phyloP scores from a whole-genome alignment of 2,329 filamentous ascomycete species.

The Diaporthe caulivora region DNA sequence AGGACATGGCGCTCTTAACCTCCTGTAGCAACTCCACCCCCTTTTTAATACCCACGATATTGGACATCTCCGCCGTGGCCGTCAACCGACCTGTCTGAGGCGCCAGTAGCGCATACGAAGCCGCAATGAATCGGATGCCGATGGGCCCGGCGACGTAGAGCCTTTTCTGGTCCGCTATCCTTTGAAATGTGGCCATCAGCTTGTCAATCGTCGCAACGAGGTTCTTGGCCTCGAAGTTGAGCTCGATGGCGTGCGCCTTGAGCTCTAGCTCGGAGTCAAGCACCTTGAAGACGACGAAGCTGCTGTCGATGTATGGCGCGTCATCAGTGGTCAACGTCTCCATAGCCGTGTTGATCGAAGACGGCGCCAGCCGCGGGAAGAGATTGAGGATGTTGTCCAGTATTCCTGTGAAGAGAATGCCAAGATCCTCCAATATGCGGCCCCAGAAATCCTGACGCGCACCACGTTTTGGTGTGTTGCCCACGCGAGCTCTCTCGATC shows the following conservation, averaged over 20 bases:
- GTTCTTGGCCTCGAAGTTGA: conserved; percentile 42
- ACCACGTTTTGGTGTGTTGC: conserved; percentile 31
- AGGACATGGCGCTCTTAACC: conserved; percentile 43
- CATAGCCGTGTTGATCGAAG: conserved; percentile 43
- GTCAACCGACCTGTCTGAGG: conserved; percentile 44
- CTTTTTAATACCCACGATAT: conserved; percentile 42
- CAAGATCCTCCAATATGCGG: conserved; percentile 42
- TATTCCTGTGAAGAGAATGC: conserved; percentile 39
- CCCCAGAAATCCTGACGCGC: conserved; percentile 42
- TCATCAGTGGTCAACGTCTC: conserved; percentile 41
- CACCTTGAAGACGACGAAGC: conserved; percentile 43
- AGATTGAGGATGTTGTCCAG: conserved; percentile 41
- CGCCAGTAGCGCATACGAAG: conserved; percentile 44
- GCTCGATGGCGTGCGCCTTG: conserved; percentile 39
- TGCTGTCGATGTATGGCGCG: conserved; percentile 45
- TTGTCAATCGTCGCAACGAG: conserved; percentile 42
- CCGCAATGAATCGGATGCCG: conserved; percentile 42
- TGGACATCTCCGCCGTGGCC: conserved; percentile 44
- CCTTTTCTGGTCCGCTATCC: conserved; percentile 39
- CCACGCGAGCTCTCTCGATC: conserved; percentile 41
- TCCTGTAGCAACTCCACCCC: conserved; percentile 38
- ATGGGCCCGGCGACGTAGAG: conserved; percentile 45
- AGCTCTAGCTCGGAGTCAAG: conserved; percentile 44
- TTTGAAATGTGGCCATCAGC: conserved; percentile 40
- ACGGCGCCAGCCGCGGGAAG: conserved; percentile 40